Evolutionary conservation across 176 grass and related monocot species (phyloP), one percentile per base, ranked within the genome.

Genomic region (Saccharum officinarum): DNA sequence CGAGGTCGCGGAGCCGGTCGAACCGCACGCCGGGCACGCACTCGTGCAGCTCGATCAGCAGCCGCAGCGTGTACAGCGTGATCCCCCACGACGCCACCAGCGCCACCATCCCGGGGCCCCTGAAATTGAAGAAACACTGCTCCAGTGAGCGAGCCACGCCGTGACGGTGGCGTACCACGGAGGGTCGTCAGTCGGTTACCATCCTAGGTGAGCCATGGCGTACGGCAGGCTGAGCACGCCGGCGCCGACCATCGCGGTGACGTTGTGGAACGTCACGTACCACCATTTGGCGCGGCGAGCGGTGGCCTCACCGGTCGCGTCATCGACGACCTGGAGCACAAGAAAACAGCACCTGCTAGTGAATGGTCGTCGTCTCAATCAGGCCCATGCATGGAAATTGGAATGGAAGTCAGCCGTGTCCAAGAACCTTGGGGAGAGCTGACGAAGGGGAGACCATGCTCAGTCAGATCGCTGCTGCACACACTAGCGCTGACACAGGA

Each of bases 21-120:
- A 97, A 97, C 42, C 94, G 90, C 86, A 94, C 91, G 16, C 94
- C 94, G 3, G 94, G 94, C 14, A 97, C 92, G 63, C 91, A 83
- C 92, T 97, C 94, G 83, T 97, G 94, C 77, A 97, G 91, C 87
- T 97, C 88, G 69, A 97, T 93, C 83, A 97, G 93, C 17, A 94
- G 94, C 12, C 92, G 86, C 15, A 97, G 90, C 55, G 94, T 97
- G 90, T 97, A 97, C 67, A 97, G 83, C 75, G 94, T 97, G 42
- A 97, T 86, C 74, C 74, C 39, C 94, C 94, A 97, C 65, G 94
- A 94, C 55, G 49, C 42, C 36, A 91, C n/a, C 47, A 97, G 76
- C 70, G 89, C 79, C 28, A 71, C 88, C 28, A 84, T 16, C 73
- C 94, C 94, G 0, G 94, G 90, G 0, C 92, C 90, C 94, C 87